A percentile compares a stretch with the other conserved stretches of the same genome.
Conservation (phyloP, 345 rosid genomes). For the Rhodamnia argentea region DNA sequence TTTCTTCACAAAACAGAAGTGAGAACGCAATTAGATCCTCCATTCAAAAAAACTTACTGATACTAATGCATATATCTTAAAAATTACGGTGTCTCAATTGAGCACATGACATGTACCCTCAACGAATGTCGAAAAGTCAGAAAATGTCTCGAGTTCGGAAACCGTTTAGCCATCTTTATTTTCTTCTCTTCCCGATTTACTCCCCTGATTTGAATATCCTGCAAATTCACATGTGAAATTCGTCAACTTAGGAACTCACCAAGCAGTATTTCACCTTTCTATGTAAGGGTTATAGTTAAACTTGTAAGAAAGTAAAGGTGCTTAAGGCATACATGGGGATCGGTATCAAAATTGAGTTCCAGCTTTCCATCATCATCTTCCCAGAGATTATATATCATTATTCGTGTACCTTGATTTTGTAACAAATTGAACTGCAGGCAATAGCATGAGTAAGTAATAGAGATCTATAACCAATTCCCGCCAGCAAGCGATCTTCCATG, state of each 20-base stretch:
- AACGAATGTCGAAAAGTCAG: slow-evolving; percentile 59
- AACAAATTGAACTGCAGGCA: slow-evolving; percentile 35
- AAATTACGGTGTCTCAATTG: neutral
- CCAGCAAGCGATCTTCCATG: neutral
- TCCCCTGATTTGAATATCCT: slow-evolving; percentile 80
- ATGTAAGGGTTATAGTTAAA: neutral
- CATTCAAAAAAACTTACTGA: neutral
- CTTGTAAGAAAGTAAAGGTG: neutral
- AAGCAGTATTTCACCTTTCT: neutral
- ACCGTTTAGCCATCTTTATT: slow-evolving; percentile 42
- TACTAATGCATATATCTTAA: neutral
- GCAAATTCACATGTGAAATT: neutral
- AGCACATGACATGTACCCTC: slow-evolving; percentile 29
- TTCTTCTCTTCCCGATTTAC: slow-evolving; percentile 57
- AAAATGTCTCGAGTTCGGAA: slow-evolving; percentile 52
- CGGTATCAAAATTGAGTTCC: slow-evolving; percentile 66
- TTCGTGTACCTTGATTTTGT: slow-evolving; percentile 45
- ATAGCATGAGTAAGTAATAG: neutral
- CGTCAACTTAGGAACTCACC: neutral
- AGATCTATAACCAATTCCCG: neutral
- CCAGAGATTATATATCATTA: slow-evolving; percentile 72
- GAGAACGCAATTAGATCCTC: neutral
- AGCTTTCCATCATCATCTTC: slow-evolving; percentile 56
- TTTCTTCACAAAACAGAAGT: neutral
- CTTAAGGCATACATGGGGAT: slow-evolving; percentile 32